Conservation (phyloP, 1,139 yeast species). For the Candida dubliniensis region DNA sequence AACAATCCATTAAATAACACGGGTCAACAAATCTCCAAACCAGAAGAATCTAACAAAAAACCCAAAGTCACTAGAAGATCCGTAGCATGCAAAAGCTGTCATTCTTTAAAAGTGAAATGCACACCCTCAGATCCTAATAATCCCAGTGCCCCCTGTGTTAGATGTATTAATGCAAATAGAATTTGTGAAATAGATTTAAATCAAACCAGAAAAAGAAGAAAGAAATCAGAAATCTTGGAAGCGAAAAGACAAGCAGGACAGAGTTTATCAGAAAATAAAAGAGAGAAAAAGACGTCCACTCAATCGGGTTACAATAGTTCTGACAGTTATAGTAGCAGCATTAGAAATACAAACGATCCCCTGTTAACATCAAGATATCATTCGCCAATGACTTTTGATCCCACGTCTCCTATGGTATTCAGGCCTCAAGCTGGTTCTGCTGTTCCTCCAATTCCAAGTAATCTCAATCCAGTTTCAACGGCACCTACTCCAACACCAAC, state of each 20-base stretch:
- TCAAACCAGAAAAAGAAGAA: slow-evolving; percentile 56
- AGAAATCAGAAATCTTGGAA: slow-evolving; percentile 30
- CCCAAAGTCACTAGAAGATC: slow-evolving; percentile 28
- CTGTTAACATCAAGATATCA: too few species aligned
- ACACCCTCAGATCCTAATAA: slow-evolving; percentile 64
- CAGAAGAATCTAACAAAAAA: slow-evolving; percentile 6
- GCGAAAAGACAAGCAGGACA: slow-evolving; percentile 17
- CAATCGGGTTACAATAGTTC: too few species aligned
- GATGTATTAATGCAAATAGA: slow-evolving; percentile 67
- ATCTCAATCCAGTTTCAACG: slow-evolving; percentile 6
- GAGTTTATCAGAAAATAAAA: too few species aligned
- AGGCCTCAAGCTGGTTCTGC: slow-evolving; percentile 6
- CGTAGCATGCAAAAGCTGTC: slow-evolving; percentile 79
- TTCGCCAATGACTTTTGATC: too few species aligned
- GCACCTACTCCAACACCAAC: slow-evolving; percentile 2
- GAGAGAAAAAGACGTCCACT: too few species aligned
- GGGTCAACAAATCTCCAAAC: background rate
- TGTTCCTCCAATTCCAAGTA: slow-evolving; percentile 9
- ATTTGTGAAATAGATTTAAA: slow-evolving; percentile 68
- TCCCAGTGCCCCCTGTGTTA: slow-evolving; percentile 65
- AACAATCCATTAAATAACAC: background rate
- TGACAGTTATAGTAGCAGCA: too few species aligned
- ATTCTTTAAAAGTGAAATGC: slow-evolving; percentile 77
- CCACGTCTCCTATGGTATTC: background rate
- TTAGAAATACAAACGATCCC: too few species aligned